Base-by-base conservation (phyloP, 768 basidiomycete species). In the Psilocybe sp. region DNA sequence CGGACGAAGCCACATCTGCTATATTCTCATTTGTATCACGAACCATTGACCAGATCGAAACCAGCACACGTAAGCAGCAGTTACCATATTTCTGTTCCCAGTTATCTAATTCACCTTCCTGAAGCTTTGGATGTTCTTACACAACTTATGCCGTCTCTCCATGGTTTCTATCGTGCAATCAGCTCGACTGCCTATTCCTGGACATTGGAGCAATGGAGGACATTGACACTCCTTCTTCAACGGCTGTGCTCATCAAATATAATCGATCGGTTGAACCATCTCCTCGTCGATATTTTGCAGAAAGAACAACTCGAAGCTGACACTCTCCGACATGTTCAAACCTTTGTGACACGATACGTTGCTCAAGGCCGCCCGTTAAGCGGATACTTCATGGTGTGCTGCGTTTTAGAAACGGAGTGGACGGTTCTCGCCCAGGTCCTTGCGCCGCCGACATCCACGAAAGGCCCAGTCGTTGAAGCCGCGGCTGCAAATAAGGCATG, bases 331-430 rank as follows among this genome's bases (percentile, higher is more conserved):
- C 87, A 81, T 61, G 74, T 85, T 16, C 82, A 84, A 57, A 82
- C 84, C 2, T 83, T 92, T 58, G 73, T 89, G 12, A 78, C 83
- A 23, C 85, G 87, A 46, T 98, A 90, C 66, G 79, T 88, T 14
- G 73, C 80, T 8, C 79, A 78, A 49, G 88, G 85, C 8, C 78
- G 92, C 5, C 92, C 92, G 11, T 71, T 94, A 13, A 91, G 85
- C 47, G 90, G 92, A 9, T 91, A 92, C 62, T 93, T 94, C 57
- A 77, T 89, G 47, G 82, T 92, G n/a, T 94, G 92, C 66, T 93
- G 92, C 61, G 82, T 90, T 40, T 80, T 90, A 57, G 90, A 93
- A 65, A 85, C 84, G 37, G 80, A 88, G 59, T 92, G 90, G 86
- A 92, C 90, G 5, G 75, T 90, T 15, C 79, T 95, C 18, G 85